These are phyloP conservation scores for Capsicum baccatum DNA, from an alignment of 257 asterid genomes.

Conservation along the genomic window DNA sequence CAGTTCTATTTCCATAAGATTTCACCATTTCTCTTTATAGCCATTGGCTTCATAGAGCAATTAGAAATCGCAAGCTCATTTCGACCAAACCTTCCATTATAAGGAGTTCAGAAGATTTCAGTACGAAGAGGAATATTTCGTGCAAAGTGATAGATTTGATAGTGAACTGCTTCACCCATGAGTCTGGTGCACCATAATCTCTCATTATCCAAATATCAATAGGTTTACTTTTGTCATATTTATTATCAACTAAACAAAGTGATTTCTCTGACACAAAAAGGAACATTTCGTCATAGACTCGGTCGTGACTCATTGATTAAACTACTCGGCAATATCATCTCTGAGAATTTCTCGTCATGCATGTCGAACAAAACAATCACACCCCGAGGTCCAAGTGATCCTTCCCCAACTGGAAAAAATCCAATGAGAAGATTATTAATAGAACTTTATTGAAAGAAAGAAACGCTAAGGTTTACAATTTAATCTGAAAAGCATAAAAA, in stretches of 20 bases:
- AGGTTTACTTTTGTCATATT: neutral
- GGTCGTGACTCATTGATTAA: neutral
- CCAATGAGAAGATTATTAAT: slow-evolving; percentile 19
- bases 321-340: no score
- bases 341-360: no score
- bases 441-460: no score
- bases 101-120: no score
- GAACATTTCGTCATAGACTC: neutral
- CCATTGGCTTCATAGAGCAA: no score
- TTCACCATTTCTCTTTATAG: no score
- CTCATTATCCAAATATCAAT: slow-evolving; percentile 14
- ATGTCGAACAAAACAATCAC: no score
- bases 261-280: neutral
- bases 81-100: no score
- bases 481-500: no score
- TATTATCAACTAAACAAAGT: neutral
- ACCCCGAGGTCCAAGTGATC: no score
- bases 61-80: no score
- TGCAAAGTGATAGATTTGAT: neutral
- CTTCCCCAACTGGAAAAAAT: neutral
- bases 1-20: neutral
- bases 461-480: no score
- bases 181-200: neutral
- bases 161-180: neutral
- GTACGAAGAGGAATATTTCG: neutral